These are phyloP conservation scores for Sanchytrium tribonematis DNA, from an alignment of 371 early-diverging fungal species.

Conservation along the genomic window DNA sequence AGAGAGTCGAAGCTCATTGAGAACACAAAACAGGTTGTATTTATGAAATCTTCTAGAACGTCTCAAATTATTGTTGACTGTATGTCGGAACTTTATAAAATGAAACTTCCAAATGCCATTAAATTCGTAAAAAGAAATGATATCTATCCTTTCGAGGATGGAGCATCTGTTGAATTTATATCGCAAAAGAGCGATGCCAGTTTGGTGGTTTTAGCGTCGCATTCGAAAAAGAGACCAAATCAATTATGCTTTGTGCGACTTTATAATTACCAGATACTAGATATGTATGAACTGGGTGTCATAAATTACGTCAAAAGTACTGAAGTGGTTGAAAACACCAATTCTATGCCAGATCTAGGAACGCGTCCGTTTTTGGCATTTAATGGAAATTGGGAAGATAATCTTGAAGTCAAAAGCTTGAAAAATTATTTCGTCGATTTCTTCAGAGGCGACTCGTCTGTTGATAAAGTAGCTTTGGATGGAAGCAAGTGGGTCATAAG, in stretches of 20 bases:
- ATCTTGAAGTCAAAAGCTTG: conserved; percentile 48
- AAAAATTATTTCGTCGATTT: conserved; percentile 65
- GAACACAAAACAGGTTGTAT: conserved; percentile 59
- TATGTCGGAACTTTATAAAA: not conserved
- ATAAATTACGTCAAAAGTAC: conserved; percentile 28
- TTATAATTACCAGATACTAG: conserved; percentile 68
- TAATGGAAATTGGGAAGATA: conserved; percentile 26
- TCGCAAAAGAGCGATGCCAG: conserved; percentile 77
- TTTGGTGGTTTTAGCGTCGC: conserved; percentile 54
- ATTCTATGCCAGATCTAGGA: not conserved
- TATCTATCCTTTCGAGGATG: conserved; percentile 82
- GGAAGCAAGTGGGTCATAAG: conserved; percentile 70
- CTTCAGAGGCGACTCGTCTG: conserved; percentile 51
- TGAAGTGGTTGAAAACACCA: conserved; percentile 18
- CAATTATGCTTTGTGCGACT: conserved; percentile 61
- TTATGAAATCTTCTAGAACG: conserved; percentile 61
- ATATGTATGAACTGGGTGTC: conserved; percentile 79
- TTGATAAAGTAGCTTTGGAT: conserved; percentile 34
- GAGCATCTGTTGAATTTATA: conserved; percentile 62
- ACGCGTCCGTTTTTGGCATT: conserved; percentile 3
- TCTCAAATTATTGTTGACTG: conserved; percentile 40
- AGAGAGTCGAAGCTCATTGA: conserved; percentile 68
- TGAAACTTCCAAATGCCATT: conserved; percentile 66
- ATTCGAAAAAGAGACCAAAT: conserved; percentile 85
- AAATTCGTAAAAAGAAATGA: conserved; percentile 74